These are phyloP conservation scores for Picochlorum costavermella DNA, from an alignment of 139 green algal species.

Conservation along the genomic window DNA sequence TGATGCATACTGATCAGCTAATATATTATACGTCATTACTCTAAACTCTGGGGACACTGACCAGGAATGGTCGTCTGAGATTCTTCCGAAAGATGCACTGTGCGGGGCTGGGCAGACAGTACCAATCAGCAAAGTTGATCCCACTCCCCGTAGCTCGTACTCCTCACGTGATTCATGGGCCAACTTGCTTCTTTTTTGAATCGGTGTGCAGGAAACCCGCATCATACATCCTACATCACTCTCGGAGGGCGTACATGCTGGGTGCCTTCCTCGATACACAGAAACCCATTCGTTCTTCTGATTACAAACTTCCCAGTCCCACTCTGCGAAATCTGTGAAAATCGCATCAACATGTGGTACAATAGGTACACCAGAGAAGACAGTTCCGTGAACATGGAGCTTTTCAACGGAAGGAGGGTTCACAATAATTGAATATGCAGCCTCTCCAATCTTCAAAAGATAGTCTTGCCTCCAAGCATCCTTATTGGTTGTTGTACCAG, in stretches of 20 bases:
- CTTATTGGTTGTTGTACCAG: constrained; percentile 36
- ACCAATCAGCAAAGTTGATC: not conserved
- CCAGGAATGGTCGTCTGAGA: constrained; percentile 6
- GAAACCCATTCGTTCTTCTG: not conserved
- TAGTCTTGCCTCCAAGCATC: constrained; percentile 52
- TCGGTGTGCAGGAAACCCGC: constrained; percentile 53
- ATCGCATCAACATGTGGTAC: constrained; percentile 23
- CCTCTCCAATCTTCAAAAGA: constrained; percentile 44
- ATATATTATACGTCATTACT: constrained; percentile 86
- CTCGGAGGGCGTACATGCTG: constrained; percentile 44
- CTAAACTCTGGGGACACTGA: constrained; percentile 37
- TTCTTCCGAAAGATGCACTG: not conserved
- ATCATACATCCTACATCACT: constrained; percentile 51
- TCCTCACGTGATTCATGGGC: not conserved
- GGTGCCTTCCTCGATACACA: not conserved
- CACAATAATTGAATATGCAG: constrained; percentile 35
- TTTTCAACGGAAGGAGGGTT: constrained; percentile 62
- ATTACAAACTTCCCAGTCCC: constrained; percentile 26
- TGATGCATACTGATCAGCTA: constrained; percentile 83
- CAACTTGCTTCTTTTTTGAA: not conserved
- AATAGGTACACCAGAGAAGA: constrained; percentile 29
- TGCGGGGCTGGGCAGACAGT: not conserved
- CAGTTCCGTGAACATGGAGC: constrained; percentile 17
- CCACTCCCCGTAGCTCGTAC: not conserved
- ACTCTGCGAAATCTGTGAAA: constrained; percentile 40